A percentile compares a stretch with the other conserved stretches of the same genome.
These are phyloP conservation scores for Stereocaulon alpinum DNA, from an alignment of 495 filamentous ascomycete species.

Conservation along the genomic window DNA sequence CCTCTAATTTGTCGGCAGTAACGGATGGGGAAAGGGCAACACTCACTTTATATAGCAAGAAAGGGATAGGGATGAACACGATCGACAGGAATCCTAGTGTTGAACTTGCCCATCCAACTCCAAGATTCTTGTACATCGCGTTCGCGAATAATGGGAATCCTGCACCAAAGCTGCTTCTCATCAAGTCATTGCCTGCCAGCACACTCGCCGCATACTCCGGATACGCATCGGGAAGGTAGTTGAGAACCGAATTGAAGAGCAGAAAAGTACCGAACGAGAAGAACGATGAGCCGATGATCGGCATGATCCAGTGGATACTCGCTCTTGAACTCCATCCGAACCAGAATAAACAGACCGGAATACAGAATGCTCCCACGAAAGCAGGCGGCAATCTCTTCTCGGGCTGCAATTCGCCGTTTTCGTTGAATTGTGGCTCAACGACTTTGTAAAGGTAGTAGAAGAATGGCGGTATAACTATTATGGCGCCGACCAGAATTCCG, in stretches of 20 bases:
- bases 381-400: slow-evolving; percentile 37
- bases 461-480: slow-evolving; percentile 35
- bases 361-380: slow-evolving; percentile 28
- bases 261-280: slow-evolving; percentile 45
- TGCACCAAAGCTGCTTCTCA: slow-evolving; percentile 38
- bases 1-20: too few relatives aligned
- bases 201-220: slow-evolving; percentile 38
- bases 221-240: slow-evolving; percentile 32
- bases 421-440: slow-evolving; percentile 33
- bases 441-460: slow-evolving; percentile 35
- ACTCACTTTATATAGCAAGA: slow-evolving; percentile 25
- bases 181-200: slow-evolving; percentile 42
- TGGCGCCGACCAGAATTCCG: slow-evolving; percentile 36
- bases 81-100: slow-evolving; percentile 48
- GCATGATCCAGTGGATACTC: slow-evolving; percentile 42
- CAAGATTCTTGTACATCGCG: slow-evolving; percentile 49
- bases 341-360: slow-evolving; percentile 49
- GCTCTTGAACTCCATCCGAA: slow-evolving; percentile 43
- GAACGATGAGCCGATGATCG: slow-evolving; percentile 40
- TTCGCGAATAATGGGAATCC: slow-evolving; percentile 42
- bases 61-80: slow-evolving; percentile 33
- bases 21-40: too few relatives aligned
- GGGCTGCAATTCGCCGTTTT: slow-evolving; percentile 30
- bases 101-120: slow-evolving; percentile 51
- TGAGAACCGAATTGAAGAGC: slow-evolving; percentile 45